Percentiles rank a stretch among this genome's conserved stretches.
Conservation (phyloP, 768 basidiomycete species). For the Paxillus involutus region DNA sequence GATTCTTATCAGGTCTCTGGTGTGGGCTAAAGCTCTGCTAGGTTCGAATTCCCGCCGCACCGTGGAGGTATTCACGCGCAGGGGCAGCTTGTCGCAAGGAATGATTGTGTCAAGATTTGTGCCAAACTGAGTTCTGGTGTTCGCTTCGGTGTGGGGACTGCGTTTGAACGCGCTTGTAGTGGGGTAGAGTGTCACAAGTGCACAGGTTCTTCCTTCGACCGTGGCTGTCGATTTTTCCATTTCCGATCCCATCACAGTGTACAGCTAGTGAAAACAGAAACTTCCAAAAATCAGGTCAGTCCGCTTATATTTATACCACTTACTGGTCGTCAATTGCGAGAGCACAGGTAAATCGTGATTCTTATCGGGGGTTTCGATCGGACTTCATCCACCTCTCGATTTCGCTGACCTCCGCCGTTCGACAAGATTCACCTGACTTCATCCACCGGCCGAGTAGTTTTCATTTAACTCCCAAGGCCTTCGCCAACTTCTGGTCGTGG, state of each 20-base stretch:
- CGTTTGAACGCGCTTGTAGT: slow-evolving; percentile 76
- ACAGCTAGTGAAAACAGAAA: slow-evolving; percentile 48
- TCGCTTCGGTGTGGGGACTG: slow-evolving; percentile 82
- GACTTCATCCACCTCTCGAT: slow-evolving; percentile 92
- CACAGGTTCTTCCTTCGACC: slow-evolving; percentile 60
- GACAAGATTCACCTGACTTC: slow-evolving; percentile 14
- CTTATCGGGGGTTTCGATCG: slow-evolving; percentile 86
- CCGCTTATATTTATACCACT: background rate
- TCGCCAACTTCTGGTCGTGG: slow-evolving; percentile 92
- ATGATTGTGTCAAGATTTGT: slow-evolving; percentile 64
- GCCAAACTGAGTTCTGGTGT: slow-evolving; percentile 85
- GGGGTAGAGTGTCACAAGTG: slow-evolving; percentile 65
- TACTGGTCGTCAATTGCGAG: background rate
- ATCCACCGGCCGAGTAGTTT: slow-evolving; percentile 58
- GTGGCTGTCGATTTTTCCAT: slow-evolving; percentile 76
- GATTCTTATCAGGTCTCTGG: background rate
- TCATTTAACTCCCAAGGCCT: slow-evolving; percentile 82
- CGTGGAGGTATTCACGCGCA: slow-evolving; percentile 16
- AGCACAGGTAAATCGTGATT: slow-evolving; percentile 56
- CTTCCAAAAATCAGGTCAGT: slow-evolving; percentile 49
- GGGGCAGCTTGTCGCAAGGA: slow-evolving; percentile 19
- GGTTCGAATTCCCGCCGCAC: slow-evolving; percentile 18
- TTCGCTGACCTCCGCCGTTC: slow-evolving; percentile 72
- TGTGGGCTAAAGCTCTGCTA: slow-evolving; percentile 6
- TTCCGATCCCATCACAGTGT: slow-evolving; percentile 84